phyloP scores from a whole-genome alignment of 306 rosid genomes.

The Cucurbita argyrosperma region DNA sequence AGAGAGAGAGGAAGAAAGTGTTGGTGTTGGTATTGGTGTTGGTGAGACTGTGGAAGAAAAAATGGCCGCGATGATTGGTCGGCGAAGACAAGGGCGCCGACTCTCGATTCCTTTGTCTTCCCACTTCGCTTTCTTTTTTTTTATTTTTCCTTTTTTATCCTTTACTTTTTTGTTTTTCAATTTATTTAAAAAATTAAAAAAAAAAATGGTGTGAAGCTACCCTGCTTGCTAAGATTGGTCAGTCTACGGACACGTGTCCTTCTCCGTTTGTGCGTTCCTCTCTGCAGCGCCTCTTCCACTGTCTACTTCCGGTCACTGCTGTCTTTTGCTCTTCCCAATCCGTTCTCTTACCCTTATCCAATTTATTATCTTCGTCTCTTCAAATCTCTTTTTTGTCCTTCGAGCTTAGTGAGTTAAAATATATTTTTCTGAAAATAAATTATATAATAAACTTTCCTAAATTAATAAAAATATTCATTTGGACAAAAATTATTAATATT shows the following conservation, averaged over 20 bases:
- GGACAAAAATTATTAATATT: too few species aligned
- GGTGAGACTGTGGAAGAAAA: slow-evolving; percentile 10
- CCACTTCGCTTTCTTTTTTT: background rate
- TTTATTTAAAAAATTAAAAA: too few species aligned
- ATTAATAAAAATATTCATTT: too few species aligned
- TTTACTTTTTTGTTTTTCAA: background rate
- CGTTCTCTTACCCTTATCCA: background rate
- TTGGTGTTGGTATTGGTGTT: background rate
- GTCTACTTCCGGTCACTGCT: background rate
- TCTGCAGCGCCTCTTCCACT: background rate
- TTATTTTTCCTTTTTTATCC: background rate
- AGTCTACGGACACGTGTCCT: background rate
- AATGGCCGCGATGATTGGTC: slow-evolving; percentile 56
- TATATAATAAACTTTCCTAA: too few species aligned
- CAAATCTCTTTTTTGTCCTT: background rate
- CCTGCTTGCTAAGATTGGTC: background rate
- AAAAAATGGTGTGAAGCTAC: too few species aligned
- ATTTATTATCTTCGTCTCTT: background rate
- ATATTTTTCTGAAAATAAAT: too few species aligned
- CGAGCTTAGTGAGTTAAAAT: too few species aligned
- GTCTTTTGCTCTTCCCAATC: background rate
- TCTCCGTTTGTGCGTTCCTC: background rate
- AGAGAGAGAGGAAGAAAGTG: background rate
- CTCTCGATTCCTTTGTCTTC: slow-evolving; percentile 28
- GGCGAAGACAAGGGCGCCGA: slow-evolving; percentile 78